A percentile compares a stretch with the other conserved stretches of the same genome.
These are phyloP conservation scores for Nicotiana obtusifolia DNA, from an alignment of 257 asterid species.

Conservation along the genomic window DNA sequence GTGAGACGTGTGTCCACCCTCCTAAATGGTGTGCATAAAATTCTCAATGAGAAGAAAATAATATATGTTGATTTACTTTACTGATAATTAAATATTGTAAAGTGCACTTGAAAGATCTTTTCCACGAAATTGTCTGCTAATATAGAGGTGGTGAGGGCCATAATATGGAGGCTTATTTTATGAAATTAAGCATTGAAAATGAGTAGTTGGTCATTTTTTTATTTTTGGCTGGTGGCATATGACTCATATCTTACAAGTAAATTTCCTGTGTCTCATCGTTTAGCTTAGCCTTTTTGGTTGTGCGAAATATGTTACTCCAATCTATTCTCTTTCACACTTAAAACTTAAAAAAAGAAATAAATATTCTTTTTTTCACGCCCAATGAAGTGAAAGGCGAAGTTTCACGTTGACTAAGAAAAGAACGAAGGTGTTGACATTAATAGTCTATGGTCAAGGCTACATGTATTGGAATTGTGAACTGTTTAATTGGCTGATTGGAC, in stretches of 20 bases:
- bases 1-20: not conserved
- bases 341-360: not conserved
- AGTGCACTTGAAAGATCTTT: not conserved
- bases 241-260: conserved; percentile 4
- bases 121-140: not conserved
- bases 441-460: not conserved
- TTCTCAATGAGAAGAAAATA: not conserved
- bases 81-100: not conserved
- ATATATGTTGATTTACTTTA: not conserved
- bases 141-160: not conserved
- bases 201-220: not conserved
- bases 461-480: not conserved
- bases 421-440: not conserved
- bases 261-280: not conserved
- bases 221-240: conserved; percentile 3
- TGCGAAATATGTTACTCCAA: too few species aligned
- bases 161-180: not conserved
- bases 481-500: conserved; percentile 7
- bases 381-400: not conserved
- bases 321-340: not conserved
- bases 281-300: not conserved
- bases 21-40: not conserved
- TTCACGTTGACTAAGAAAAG: not conserved
- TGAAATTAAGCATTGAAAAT: not conserved
- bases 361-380: not conserved